A percentile compares a stretch with the other conserved stretches of the same genome.
Conservation (phyloP, 2,329 filamentous ascomycete species). For the Colletotrichum sojae region DNA sequence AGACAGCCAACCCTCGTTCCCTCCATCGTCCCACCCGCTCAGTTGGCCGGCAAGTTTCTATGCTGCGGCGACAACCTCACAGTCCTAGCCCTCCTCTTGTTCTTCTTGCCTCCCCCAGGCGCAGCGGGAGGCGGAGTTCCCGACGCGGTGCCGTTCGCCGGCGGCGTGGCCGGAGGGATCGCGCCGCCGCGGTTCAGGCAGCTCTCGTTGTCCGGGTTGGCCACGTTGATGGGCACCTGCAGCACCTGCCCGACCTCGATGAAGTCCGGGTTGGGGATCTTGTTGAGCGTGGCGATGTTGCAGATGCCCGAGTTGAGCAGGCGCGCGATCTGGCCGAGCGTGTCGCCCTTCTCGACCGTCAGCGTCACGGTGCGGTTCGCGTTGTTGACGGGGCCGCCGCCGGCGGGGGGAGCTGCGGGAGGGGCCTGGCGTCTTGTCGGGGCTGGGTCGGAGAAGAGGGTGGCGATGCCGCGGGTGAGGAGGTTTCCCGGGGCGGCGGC, state of each 20-base stretch:
- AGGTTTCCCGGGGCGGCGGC: constrained; percentile 16
- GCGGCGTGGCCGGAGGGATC: constrained; percentile 17
- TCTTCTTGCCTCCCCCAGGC: constrained; percentile 10
- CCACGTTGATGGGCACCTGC: constrained; percentile 23
- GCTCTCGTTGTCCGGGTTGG: constrained; percentile 29
- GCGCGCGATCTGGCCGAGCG: constrained; percentile 25
- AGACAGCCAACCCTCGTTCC: no score
- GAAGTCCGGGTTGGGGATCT: constrained; percentile 27
- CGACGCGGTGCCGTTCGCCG: not conserved
- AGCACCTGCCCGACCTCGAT: constrained; percentile 22
- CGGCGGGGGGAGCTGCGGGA: not conserved
- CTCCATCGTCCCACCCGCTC: no score
- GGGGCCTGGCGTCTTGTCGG: constrained; percentile 17
- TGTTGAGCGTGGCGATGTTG: constrained; percentile 36
- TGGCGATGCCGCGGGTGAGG: constrained; percentile 16
- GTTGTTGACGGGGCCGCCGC: constrained; percentile 8
- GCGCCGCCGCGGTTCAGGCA: constrained; percentile 30
- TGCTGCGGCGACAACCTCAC: not conserved
- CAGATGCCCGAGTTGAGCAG: constrained; percentile 38
- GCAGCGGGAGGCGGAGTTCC: not conserved
- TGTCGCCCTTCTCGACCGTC: constrained; percentile 19
- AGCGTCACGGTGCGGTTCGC: constrained; percentile 28
- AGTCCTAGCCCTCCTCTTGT: constrained; percentile 8
- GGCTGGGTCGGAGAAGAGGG: constrained; percentile 10
- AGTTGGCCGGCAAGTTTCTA: not conserved